phyloP scores from a whole-genome alignment of 345 rosid species.

The Syzygium grande region DNA sequence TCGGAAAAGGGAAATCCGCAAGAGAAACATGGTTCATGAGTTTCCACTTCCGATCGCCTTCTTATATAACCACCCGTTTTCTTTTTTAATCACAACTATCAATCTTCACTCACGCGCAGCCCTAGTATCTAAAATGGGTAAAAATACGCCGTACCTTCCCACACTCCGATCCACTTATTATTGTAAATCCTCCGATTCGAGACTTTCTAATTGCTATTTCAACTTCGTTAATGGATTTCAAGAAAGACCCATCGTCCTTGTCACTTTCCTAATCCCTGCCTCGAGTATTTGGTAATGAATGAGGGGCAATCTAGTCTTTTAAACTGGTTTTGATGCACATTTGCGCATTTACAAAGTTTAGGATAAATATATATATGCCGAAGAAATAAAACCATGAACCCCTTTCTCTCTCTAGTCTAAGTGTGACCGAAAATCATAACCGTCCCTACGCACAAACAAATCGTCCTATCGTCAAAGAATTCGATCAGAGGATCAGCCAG shows the following conservation, averaged over 20 bases:
- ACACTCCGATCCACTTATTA: not conserved
- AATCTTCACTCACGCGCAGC: not conserved
- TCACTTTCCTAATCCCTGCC: not conserved
- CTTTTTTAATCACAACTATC: not conserved
- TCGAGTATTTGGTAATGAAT: rapidly evolving
- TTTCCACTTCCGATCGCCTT: not conserved
- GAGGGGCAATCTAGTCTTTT: not conserved
- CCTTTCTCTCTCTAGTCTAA: not conserved
- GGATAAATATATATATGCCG: too few relatives aligned
- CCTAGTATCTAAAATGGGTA: not conserved
- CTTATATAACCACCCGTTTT: not conserved
- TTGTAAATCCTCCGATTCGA: not conserved
- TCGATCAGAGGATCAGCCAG: not conserved
- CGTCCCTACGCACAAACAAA: not conserved
- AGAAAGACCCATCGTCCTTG: not conserved
- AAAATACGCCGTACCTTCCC: too few relatives aligned
- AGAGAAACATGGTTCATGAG: not conserved
- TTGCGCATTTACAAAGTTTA: too few relatives aligned
- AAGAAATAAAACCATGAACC: not conserved
- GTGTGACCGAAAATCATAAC: not conserved
- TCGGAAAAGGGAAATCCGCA: rapidly evolving
- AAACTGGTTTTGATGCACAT: not conserved
- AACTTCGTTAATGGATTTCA: too few relatives aligned
- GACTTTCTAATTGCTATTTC: not conserved
- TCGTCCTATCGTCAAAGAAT: too few relatives aligned